A percentile compares a stretch with the other conserved stretches of the same genome.
These are phyloP conservation scores for Fermentozyma sake DNA, from an alignment of 1,139 yeast species.

Conservation along the genomic window DNA sequence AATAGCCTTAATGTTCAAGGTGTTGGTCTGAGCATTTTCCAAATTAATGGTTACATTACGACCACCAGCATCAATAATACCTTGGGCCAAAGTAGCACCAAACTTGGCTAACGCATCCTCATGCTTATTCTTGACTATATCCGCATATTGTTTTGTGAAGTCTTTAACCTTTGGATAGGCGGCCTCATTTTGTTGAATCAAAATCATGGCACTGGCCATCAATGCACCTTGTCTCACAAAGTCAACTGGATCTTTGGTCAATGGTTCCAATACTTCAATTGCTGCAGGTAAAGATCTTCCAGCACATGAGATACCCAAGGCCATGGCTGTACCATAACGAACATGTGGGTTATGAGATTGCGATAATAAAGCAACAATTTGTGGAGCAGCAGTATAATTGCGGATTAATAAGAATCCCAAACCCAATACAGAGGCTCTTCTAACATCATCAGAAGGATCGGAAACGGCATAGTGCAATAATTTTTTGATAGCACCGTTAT, in stretches of 20 bases:
- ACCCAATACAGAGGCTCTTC: slow-evolving; percentile 94
- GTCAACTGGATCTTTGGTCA: slow-evolving; percentile 91
- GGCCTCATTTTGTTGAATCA: slow-evolving; percentile 90
- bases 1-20: slow-evolving; percentile 84
- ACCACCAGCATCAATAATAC: slow-evolving; percentile 98
- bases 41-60: slow-evolving; percentile 92
- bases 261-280: slow-evolving; percentile 85
- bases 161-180: slow-evolving; percentile 76
- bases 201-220: slow-evolving; percentile 87
- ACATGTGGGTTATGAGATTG: slow-evolving; percentile 98
- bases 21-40: slow-evolving; percentile 87
- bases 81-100: slow-evolving; percentile 97
- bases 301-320: slow-evolving; percentile 95
- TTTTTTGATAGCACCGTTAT: slow-evolving; percentile 79
- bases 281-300: slow-evolving; percentile 90
- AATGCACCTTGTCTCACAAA: slow-evolving; percentile 98
- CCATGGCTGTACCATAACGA: slow-evolving; percentile 97
- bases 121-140: slow-evolving; percentile 77
- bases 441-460: slow-evolving; percentile 93
- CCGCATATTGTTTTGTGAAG: slow-evolving; percentile 69
- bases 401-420: slow-evolving; percentile 88
- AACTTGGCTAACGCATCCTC: slow-evolving; percentile 97
- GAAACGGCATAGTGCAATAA: slow-evolving; percentile 91
- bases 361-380: slow-evolving; percentile 86
- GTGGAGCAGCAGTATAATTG: slow-evolving; percentile 90